phyloP scores from a whole-genome alignment of 2,329 filamentous ascomycete genomes.

The Daldinia sp. region DNA sequence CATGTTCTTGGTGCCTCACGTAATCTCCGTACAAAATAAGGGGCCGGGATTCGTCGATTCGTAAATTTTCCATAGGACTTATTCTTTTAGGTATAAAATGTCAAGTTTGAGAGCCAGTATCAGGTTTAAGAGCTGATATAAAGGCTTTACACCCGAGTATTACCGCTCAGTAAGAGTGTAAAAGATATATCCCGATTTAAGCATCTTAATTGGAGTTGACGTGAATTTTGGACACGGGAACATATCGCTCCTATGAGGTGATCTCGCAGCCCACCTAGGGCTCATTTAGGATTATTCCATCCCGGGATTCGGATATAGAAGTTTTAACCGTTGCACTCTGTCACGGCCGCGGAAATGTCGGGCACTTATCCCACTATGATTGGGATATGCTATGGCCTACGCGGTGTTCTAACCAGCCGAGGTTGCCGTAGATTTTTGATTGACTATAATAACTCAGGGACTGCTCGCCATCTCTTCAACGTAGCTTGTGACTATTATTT shows the following conservation, averaged over 20 bases:
- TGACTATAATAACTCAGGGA: constrained; percentile 21
- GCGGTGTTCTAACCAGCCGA: constrained; percentile 11
- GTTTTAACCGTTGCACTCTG: neutral
- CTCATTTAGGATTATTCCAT: neutral
- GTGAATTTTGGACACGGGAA: neutral
- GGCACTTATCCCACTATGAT: neutral
- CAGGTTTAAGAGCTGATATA: neutral
- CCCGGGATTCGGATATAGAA: constrained; percentile 3
- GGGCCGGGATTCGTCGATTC: neutral
- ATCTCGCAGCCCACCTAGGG: neutral
- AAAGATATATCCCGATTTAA: neutral
- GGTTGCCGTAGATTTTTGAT: constrained; percentile 6
- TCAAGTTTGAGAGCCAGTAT: neutral
- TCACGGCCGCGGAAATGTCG: neutral
- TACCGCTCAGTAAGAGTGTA: neutral
- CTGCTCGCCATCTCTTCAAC: neutral
- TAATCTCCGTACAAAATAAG: neutral
- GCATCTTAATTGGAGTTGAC: neutral
- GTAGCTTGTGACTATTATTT: neutral
- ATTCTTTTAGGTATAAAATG: neutral
- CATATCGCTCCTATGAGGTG: neutral
- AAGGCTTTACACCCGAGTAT: neutral
- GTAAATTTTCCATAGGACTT: neutral
- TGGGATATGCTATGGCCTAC: neutral
- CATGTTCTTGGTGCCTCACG: neutral